Base-by-base conservation (phyloP, 2,329 filamentous ascomycete genomes). In the Exophiala phaeomuriformis region DNA sequence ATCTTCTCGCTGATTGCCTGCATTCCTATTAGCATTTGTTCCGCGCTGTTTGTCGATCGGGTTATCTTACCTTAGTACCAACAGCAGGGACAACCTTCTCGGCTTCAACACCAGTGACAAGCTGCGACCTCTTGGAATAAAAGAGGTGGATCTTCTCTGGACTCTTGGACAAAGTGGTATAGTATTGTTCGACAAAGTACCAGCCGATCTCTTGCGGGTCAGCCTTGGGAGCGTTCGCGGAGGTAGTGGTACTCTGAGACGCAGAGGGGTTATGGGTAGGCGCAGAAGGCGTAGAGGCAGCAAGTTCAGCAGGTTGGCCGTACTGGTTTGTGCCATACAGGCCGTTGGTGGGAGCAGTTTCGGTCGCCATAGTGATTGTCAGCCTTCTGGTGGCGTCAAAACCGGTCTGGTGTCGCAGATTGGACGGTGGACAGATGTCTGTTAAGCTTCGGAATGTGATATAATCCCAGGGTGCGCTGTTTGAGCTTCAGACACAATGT, bases 181-280 rank as follows among this genome's bases (percentile, higher is more conserved):
- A 98, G 79, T 96, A 98, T 73, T 95, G 90, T 80, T 97, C 90
- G 55, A 98, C 93, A 65, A 98, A 98, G 76, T 91, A 97, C 93
- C 93, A 98, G 72, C 90, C 93, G 63, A 98, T 90, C 76, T 97
- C 77, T 95, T 96, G 65, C 75, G 76, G 59, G 82, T 79, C 56
- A 10, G 64, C 55, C 52, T 62, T 60, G 41, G 77, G 74, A 28
- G 66, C 48, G 44, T 62, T 50, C 31, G 55, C 50, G 9, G 58
- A 58, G 31, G 61, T 53, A 32, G 56, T 56, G 10, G 60, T 61
- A 53, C 60, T 60, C 39, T 63, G 61, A 47, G 60, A 62, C 12
- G 56, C 58, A 40, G 60, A 59, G 12, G 60, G 30, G 29, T 49
- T 51, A 51, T 62, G 61, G 45, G 46, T 41, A 27, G 59, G 49